Percentiles rank a stretch among this genome's conserved stretches.
phyloP scores from a whole-genome alignment of 352 stramenopile genomes.

The Bremia lactucae region DNA sequence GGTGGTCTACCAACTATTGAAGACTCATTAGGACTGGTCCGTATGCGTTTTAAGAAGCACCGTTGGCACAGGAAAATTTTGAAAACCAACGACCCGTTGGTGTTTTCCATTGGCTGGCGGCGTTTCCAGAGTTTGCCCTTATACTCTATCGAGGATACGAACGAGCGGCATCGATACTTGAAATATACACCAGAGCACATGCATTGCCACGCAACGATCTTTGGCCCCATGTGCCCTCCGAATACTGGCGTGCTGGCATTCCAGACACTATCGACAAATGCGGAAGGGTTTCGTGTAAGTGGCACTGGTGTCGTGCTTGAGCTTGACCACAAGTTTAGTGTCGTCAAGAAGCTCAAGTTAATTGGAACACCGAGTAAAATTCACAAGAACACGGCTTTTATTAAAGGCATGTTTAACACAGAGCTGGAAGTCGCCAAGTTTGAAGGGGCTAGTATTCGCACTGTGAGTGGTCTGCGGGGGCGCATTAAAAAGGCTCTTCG shows the following conservation, averaged over 20 bases:
- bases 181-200: conserved; percentile 99
- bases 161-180: conserved; percentile 92
- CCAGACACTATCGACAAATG: conserved; percentile 89
- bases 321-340: conserved; percentile 93
- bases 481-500: conserved; percentile 95
- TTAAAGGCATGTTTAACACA: conserved; percentile 95
- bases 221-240: conserved; percentile 89
- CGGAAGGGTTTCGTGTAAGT: conserved; percentile 93
- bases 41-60: conserved; percentile 98
- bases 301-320: conserved; percentile 96
- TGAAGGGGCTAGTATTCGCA: conserved; percentile 94
- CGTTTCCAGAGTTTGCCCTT: conserved; percentile 97
- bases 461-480: conserved; percentile 96
- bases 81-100: conserved; percentile 96
- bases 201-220: conserved; percentile 98
- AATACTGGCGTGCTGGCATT: conserved; percentile 98
- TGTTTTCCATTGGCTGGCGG: conserved; percentile 98
- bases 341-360: conserved; percentile 99
- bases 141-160: conserved; percentile 98
- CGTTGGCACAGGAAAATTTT: conserved; percentile 98
- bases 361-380: conserved; percentile 97
- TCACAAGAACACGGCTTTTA: conserved; percentile 98
- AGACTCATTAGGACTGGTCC: conserved; percentile 89
- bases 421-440: conserved; percentile 95
- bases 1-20: conserved; percentile 95